Evolutionary conservation across 2,329 filamentous ascomycete species (phyloP).

Genomic region (Byssoonygena ceratinophila): DNA sequence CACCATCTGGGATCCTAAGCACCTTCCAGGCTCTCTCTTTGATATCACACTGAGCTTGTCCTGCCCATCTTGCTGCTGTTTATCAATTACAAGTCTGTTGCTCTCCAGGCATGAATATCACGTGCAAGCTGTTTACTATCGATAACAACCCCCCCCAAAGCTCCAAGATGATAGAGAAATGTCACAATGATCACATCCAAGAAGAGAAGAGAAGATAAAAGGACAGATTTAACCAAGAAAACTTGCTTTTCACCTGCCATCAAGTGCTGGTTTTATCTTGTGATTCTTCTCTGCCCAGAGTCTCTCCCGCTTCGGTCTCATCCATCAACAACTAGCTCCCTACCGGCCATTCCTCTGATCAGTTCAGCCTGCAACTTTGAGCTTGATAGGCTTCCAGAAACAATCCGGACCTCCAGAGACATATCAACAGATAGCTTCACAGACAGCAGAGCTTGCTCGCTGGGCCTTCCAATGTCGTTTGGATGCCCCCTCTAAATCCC

Average conservation of each 20-base stretch:
- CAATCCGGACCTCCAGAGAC: background rate
- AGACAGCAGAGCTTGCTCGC: conserved; percentile 23
- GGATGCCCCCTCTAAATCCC: conserved; percentile 98
- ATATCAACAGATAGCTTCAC: background rate
- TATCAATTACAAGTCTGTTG: too few relatives aligned
- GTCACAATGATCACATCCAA: background rate
- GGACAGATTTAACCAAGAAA: too few relatives aligned
- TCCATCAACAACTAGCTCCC: background rate
- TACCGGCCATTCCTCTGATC: background rate
- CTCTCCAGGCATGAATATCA: too few relatives aligned
- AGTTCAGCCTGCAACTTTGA: too few relatives aligned
- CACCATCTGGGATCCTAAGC: background rate
- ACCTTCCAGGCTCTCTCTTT: too few relatives aligned
- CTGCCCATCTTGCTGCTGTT: too few relatives aligned
- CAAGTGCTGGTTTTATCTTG: background rate
- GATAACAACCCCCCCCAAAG: background rate
- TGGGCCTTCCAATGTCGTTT: conserved; percentile 40
- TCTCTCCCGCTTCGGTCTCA: background rate
- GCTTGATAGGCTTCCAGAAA: too few relatives aligned
- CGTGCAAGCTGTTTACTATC: too few relatives aligned
- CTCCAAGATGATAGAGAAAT: too few relatives aligned
- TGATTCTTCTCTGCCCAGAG: background rate
- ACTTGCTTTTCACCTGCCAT: too few relatives aligned
- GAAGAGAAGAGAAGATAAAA: too few relatives aligned
- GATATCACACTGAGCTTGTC: too few relatives aligned